Conservation (phyloP, 2,329 filamentous ascomycete species). For the Neofusicoccum cordaticola region DNA sequence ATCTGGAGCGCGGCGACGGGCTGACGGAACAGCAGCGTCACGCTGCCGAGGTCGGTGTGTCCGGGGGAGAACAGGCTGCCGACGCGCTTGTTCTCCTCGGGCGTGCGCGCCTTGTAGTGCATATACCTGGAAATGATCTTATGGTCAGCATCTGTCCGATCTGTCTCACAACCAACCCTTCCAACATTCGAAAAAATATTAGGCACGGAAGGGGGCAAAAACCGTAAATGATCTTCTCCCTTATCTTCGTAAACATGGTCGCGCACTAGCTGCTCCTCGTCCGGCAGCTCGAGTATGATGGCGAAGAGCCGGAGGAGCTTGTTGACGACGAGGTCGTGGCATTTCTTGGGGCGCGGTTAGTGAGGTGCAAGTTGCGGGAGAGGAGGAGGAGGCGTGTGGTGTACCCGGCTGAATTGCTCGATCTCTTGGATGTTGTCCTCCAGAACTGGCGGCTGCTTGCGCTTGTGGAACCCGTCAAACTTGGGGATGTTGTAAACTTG, state of each 20-base stretch:
- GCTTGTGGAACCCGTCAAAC: conserved; percentile 43
- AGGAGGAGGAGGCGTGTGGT: too few species aligned
- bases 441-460: conserved; percentile 47
- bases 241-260: conserved; percentile 59
- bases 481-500: conserved; percentile 62
- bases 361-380: background rate
- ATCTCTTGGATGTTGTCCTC: conserved; percentile 54
- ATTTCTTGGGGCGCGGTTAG: conserved; percentile 23
- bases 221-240: conserved; percentile 58
- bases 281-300: conserved; percentile 58
- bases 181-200: too few species aligned
- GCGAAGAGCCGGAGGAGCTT: conserved; percentile 60
- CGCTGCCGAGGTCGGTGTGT: conserved; percentile 57
- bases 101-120: conserved; percentile 53
- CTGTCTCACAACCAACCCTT: too few species aligned
- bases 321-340: conserved; percentile 56
- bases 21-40: conserved; percentile 59
- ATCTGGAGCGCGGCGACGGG: conserved; percentile 59
- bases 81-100: conserved; percentile 47
- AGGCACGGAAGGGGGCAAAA: too few species aligned
- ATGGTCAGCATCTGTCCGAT: conserved; percentile 22
- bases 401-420: conserved; percentile 47
- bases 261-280: conserved; percentile 56
- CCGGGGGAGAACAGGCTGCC: conserved; percentile 48
- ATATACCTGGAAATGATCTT: conserved; percentile 63